Percentiles rank a stretch among this genome's conserved stretches.
Conservation (phyloP, 129 eudicot genomes). For the Arctium minus region DNA sequence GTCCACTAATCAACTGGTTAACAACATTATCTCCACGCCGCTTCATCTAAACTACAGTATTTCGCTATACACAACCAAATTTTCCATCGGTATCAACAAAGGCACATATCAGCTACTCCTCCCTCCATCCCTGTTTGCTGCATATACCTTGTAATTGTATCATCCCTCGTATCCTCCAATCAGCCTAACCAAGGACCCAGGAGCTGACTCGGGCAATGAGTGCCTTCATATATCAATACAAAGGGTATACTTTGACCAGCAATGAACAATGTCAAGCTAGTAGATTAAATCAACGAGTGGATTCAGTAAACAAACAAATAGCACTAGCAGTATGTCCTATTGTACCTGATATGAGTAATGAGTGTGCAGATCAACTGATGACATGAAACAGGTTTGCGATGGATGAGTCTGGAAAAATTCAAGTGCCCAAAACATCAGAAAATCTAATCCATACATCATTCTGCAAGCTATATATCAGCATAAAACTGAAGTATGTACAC, state of each 20-base stretch:
- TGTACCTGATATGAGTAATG: slow-evolving; percentile 98
- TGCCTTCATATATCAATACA: neutral
- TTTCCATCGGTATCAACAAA: too few species aligned
- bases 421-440: slow-evolving; percentile 6
- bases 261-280: neutral
- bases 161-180: too few species aligned
- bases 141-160: too few species aligned
- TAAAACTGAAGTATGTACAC: neutral
- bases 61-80: too few species aligned
- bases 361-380: slow-evolving; percentile 98
- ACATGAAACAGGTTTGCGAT: slow-evolving; percentile 92
- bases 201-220: too few species aligned
- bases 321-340: neutral
- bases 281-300: neutral
- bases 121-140: too few species aligned
- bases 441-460: neutral
- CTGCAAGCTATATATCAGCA: neutral
- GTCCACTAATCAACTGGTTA: neutral
- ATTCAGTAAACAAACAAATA: neutral
- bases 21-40: neutral
- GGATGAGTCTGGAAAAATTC: slow-evolving; percentile 87
- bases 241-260: neutral
- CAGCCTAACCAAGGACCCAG: too few species aligned
- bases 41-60: too few species aligned
- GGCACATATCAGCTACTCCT: too few species aligned